phyloP scores from a whole-genome alignment of 2,329 filamentous ascomycete species.

The Colletotrichum graminicola region DNA sequence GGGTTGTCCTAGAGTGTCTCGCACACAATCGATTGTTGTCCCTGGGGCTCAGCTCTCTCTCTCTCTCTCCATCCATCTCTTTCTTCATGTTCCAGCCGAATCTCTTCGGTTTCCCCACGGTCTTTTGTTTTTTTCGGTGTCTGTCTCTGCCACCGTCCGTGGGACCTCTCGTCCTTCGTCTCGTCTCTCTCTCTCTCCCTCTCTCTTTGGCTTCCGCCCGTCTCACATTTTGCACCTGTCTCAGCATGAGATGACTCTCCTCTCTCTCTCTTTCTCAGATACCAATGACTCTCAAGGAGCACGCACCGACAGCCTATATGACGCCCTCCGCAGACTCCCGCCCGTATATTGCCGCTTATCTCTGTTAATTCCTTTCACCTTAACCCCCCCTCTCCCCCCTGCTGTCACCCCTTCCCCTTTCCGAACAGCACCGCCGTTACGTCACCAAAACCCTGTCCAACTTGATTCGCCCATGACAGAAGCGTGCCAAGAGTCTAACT shows the following conservation, averaged over 20 bases:
- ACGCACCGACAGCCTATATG: background rate
- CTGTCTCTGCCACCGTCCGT: slow-evolving; percentile 8
- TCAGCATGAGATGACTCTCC: slow-evolving; percentile 15
- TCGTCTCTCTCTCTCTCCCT: background rate
- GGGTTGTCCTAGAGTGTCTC: slow-evolving; percentile 20
- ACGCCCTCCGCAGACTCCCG: slow-evolving; percentile 2
- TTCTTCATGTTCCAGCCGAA: slow-evolving; percentile 1
- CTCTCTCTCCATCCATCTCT: background rate
- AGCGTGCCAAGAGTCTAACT: slow-evolving; percentile 39
- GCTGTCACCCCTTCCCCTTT: no score
- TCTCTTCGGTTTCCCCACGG: background rate
- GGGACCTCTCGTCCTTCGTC: slow-evolving; percentile 10
- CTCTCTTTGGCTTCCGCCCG: background rate
- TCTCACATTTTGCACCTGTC: slow-evolving; percentile 5
- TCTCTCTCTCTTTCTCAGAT: background rate
- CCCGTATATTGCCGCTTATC: background rate
- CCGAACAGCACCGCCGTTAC: slow-evolving; percentile 3
- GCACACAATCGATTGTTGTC: slow-evolving; percentile 32
- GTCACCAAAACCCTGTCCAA: slow-evolving; percentile 21
- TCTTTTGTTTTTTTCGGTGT: background rate
- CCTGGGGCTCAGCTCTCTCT: background rate
- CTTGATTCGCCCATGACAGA: slow-evolving; percentile 31
- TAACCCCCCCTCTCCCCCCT: no score
- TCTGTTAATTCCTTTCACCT: no score
- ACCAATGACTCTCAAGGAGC: background rate